Conservation (phyloP, 1,284 basidiomycete genomes). For the Uromyces viciae-fabae region DNA sequence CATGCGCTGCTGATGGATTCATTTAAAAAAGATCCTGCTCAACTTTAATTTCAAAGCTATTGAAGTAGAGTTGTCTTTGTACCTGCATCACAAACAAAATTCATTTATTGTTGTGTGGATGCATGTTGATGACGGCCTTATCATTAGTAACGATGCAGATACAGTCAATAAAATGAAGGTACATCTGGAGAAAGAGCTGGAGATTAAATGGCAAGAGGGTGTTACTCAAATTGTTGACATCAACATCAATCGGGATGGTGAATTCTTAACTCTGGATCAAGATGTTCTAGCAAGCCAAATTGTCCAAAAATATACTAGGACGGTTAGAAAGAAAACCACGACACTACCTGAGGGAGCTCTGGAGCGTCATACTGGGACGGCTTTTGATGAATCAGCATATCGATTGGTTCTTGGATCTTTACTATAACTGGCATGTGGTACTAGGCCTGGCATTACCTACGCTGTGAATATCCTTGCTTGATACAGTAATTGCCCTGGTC, state of each 20-base stretch:
- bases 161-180: background rate
- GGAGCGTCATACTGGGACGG: too few species aligned
- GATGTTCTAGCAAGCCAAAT: background rate
- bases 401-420: background rate
- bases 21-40: background rate
- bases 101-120: background rate
- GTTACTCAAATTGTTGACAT: background rate
- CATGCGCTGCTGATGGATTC: background rate
- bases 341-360: background rate
- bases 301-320: background rate
- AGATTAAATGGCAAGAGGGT: background rate
- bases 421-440: background rate
- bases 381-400: background rate
- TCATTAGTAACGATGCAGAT: background rate
- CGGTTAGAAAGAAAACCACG: background rate
- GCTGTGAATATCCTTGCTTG: background rate
- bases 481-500: background rate
- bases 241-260: background rate
- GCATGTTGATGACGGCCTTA: conserved; percentile 3
- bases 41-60: background rate
- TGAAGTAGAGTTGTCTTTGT: background rate
- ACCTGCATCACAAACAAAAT: background rate
- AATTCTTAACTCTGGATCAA: background rate
- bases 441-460: background rate
- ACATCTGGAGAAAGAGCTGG: background rate